Conservation (phyloP, 176 grass and related monocot genomes). For the Paspalum vaginatum region DNA sequence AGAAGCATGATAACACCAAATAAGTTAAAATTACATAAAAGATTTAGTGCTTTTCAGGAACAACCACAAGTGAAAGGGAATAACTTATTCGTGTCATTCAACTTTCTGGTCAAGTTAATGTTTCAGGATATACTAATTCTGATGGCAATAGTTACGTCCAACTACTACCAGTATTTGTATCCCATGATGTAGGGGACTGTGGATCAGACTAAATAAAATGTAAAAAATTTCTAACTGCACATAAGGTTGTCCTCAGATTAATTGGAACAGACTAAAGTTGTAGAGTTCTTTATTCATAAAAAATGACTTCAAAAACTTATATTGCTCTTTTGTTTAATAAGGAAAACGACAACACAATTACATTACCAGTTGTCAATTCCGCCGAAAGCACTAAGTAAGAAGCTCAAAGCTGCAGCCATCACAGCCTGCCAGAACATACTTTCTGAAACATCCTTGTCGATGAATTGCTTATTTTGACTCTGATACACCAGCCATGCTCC, state of each 20-base stretch:
- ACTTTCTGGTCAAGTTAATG: not conserved
- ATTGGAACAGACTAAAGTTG: not conserved
- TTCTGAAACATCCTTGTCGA: conserved; percentile 62
- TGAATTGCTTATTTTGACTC: conserved; percentile 69
- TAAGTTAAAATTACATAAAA: not conserved
- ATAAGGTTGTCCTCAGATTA: not conserved
- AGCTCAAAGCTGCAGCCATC: conserved; percentile 56
- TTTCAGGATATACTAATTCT: not conserved
- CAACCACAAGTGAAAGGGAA: not conserved
- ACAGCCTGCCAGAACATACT: conserved; percentile 73
- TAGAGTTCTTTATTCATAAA: not conserved
- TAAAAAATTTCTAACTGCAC: not conserved
- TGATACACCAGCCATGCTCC: conserved; percentile 85
- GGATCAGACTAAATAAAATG: not conserved
- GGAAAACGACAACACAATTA: not conserved
- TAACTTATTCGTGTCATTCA: not conserved
- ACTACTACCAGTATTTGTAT: not conserved
- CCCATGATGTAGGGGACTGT: not conserved
- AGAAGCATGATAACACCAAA: not conserved
- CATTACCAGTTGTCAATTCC: conserved; percentile 77
- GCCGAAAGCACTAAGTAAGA: conserved; percentile 68
- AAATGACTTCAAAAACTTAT: not conserved
- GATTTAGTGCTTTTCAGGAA: not conserved
- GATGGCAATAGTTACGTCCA: conserved; percentile 4
- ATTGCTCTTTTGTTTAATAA: not conserved